Evolutionary conservation across 148 eudicot species (phyloP).

Genomic region (Agrostemma githago): DNA sequence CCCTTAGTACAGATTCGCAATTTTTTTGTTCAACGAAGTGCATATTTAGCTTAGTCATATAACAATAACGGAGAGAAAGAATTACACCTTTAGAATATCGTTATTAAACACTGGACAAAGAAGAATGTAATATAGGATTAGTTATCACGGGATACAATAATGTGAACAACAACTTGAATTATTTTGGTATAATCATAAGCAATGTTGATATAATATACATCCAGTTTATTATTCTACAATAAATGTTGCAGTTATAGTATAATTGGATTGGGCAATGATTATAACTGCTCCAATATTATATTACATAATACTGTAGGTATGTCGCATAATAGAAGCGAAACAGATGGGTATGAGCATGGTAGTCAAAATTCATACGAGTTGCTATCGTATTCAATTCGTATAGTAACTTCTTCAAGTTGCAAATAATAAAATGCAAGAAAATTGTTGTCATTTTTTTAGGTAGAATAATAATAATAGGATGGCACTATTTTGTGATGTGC

Average conservation of each 20-base stretch:
- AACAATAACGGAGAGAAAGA: too few relatives aligned
- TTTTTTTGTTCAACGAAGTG: too few relatives aligned
- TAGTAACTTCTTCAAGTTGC: slow-evolving; percentile 11
- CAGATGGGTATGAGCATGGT: slow-evolving; percentile 8
- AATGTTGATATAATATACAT: background rate
- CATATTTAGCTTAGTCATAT: too few relatives aligned
- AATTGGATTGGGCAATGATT: slow-evolving; percentile 2
- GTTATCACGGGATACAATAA: background rate
- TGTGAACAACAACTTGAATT: slow-evolving; percentile 6
- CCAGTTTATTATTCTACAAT: background rate
- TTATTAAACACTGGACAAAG: too few relatives aligned
- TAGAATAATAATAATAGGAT: background rate
- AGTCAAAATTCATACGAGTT: slow-evolving; percentile 12
- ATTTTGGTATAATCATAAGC: background rate
- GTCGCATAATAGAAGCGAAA: slow-evolving; percentile 6
- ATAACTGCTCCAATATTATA: slow-evolving; percentile 11
- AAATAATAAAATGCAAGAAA: slow-evolving; percentile 15
- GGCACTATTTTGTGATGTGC: background rate
- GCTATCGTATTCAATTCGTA: background rate
- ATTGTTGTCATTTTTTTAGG: slow-evolving; percentile 8
- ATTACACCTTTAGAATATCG: too few relatives aligned
- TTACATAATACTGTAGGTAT: too few relatives aligned
- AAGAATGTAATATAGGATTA: background rate
- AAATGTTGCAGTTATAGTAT: background rate
- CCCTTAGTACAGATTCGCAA: too few relatives aligned